Base-by-base conservation (phyloP, 768 basidiomycete species). In the Cyclocybe cylindracea region DNA sequence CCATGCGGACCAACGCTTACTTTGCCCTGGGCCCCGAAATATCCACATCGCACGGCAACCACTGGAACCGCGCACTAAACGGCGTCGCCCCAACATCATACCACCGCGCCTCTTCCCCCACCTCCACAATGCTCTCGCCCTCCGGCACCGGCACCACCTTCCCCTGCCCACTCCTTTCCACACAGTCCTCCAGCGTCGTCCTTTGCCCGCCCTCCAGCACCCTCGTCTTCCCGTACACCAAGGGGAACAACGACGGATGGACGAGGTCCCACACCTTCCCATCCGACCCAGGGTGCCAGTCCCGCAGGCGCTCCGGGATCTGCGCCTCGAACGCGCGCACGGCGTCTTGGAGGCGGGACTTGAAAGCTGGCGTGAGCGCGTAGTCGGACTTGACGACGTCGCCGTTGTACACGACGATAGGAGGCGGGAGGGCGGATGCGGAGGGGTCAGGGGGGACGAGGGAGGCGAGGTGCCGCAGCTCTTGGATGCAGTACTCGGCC, bases 241-340 rank as follows among this genome's bases (percentile, higher is more conserved):
- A 51, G 32, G 69, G 68, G 55, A 67, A 79, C 0, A 78, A 65
- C 1, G 76, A 73, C 36, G 78, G 78, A 46, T 80, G 74, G 1
- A 78, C 71, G 18, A 78, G 64, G 50, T 79, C 76, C 39, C 76
- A 70, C 0, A 79, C 77, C 44, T 71, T 70, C 5, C 66, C 60
- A 52, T 78, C 65, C 1, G 75, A 74, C 2, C 68, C 65, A 4
- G 78, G 78, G 54, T 78, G 77, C 78, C 78, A 79, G 57, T 79
- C 78, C 33, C 68, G 71, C 47, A 65, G 29, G 0, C 61, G 60
- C 4, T 68, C 70, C 0, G 72, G 67, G 5, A 74, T 60, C 11
- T 41, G 62, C 41, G 66, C 55, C 52, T 79, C 74, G 34, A 78
- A 72, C 7, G 47, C 19, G 4, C 39, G 48, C 11, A 66, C 59